Evolutionary conservation across 331 rosid genomes (phyloP).

Genomic region (Phaseolus coccineus): DNA sequence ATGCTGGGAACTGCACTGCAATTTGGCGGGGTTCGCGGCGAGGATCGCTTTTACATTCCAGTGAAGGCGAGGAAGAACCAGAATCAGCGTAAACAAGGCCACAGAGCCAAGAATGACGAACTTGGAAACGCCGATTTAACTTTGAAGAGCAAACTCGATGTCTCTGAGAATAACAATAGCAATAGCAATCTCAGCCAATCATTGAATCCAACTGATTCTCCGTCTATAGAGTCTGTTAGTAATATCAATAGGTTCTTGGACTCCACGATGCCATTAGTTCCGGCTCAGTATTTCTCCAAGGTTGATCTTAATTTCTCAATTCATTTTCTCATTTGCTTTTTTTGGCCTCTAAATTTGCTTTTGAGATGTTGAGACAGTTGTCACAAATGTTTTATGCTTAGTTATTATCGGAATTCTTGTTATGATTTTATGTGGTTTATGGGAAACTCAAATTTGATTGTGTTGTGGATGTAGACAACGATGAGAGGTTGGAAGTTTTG

Average conservation of each 20-base stretch:
- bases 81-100: slow-evolving; percentile 62
- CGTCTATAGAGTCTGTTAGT: slow-evolving; percentile 48
- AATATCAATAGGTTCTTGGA: slow-evolving; percentile 75
- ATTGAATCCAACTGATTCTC: slow-evolving; percentile 46
- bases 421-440: neutral
- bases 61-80: slow-evolving; percentile 65
- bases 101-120: slow-evolving; percentile 55
- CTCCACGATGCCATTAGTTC: slow-evolving; percentile 68
- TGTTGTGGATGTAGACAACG: slow-evolving; percentile 59
- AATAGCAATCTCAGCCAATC: slow-evolving; percentile 21
- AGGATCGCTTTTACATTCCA: slow-evolving; percentile 67
- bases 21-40: slow-evolving; percentile 64
- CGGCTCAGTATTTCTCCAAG: slow-evolving; percentile 78
- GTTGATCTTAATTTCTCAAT: slow-evolving; percentile 39
- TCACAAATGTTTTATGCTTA: slow-evolving; percentile 9
- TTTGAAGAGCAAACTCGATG: slow-evolving; percentile 42
- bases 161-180: slow-evolving; percentile 35
- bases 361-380: slow-evolving; percentile 26
- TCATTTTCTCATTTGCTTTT: neutral
- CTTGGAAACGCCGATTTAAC: slow-evolving; percentile 48
- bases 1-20: slow-evolving; percentile 72
- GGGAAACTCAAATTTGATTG: slow-evolving; percentile 6
- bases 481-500: slow-evolving; percentile 81
- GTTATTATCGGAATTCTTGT: neutral
- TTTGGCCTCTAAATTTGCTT: neutral